Base-by-base conservation (phyloP, 129 eudicot species). In the Chrysanthemum makinoi region DNA sequence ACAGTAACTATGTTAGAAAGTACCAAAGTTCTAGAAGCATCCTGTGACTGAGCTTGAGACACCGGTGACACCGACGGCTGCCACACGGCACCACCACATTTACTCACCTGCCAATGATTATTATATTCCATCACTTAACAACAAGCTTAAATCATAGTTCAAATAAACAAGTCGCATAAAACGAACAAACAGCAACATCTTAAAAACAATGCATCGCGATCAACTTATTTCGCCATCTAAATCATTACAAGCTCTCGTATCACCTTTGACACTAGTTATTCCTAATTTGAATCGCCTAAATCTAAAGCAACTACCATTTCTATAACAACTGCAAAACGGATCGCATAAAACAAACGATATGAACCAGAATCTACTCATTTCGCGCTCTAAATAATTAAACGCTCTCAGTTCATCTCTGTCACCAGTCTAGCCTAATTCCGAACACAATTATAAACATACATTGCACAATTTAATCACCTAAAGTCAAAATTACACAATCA, bases 11-110 rank as follows among this genome's bases (percentile, higher is more conserved):
- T 48, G 16, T 14, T 22, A 22, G 24, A 66, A 39, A 26, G 46
- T 58, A 79, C 79, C 79, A 48, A 59, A 79, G 63, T 66, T 26
- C 74, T 77, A 39, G 76, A 62, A 59, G 55, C 39, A 49, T 79
- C 79, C 54, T 59, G 83, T 17, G 74, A 58, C 64, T 59, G 83
- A 51, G 61, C 50, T 68, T 72, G 83, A 35, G 70, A 59, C 49
- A 61, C 63, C 57, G 69, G 62, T 15, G 82, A 55, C 67, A 69
- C 19, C 64, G 83, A 66, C 17, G 83, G 39, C 66, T 73, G 83
- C 79, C 83, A 79, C 59, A 65, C 73, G 52, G 75, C 16, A 64
- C 69, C 16, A 64, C 69, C 70, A 56, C 74, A 66, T 73, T 73
- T 79, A 50, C 56, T 79, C 53, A 35, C 24, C 74, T 67, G 75